Base-by-base conservation (phyloP, 108 stramenopile genomes). In the Cyclotella baltica region DNA sequence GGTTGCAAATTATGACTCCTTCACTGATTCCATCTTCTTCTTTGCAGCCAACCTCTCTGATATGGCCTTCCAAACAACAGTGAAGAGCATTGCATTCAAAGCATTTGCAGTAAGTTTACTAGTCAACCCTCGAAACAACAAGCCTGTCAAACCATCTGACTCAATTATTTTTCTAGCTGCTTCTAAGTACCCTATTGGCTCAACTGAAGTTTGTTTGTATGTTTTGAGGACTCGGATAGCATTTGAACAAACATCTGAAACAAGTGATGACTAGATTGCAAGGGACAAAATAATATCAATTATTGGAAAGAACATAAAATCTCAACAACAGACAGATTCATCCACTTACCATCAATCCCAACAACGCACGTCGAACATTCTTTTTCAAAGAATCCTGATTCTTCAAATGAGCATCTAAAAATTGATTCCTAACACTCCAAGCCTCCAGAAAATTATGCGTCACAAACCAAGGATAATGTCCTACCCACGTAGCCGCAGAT, bases 221-320 rank as follows among this genome's bases (percentile, higher is more conserved):
- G 92, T 92, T 83, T 97, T 97, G 36, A 97, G 73, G 20, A 97
- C 95, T 27, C 96, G 90, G 56, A 97, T 91, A 33, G 86, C 87
- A 83, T 97, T 97, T 76, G 87, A 87, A 63, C 83, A 74, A 9
- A 92, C 87, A 79, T 96, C 93, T 15, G 86, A 89, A 18, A 92
- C 89, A 22, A 83, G 78, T 18, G 90, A 91, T 22, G 87, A 85
- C 43, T 67, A 15, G 2, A 10, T 25, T 10, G 16, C 3, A 46
- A 43, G 33, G 1, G 27, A 43, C 40, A 25, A 27, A 23, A n/a
- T n/a, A 15, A 34, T 16, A 35, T 29, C 13, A 35, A 31, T 8
- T 16, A 18, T 62, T 13, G 61, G 18, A 34, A 62, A 34, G 1
- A 6, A 2, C 1, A 6, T 33, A 62, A 36, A 15, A 18, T 1